Percentiles rank a stretch among this genome's conserved stretches.
Evolutionary conservation across 2,329 filamentous ascomycete genomes (phyloP).

Genomic region (Fusarium begoniae): DNA sequence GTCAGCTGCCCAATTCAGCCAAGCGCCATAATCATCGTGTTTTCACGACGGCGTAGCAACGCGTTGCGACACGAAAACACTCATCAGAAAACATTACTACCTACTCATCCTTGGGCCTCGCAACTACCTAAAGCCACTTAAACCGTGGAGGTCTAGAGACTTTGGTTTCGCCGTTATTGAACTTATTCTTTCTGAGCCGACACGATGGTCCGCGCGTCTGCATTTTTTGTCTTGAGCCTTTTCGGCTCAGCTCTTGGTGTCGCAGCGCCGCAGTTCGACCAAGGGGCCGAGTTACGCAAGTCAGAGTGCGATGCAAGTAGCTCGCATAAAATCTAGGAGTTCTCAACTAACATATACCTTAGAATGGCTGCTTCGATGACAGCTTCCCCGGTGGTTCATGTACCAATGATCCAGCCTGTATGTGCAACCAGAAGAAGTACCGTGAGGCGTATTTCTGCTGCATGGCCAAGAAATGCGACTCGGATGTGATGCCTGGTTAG

Average conservation of each 20-base stretch:
- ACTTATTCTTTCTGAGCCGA: too few relatives aligned
- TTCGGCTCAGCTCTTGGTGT: not conserved
- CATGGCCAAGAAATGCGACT: not conserved
- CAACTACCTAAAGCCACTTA: too few relatives aligned
- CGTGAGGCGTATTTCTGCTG: conserved; percentile 9
- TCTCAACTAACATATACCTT: accelerated
- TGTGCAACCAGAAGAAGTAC: not conserved
- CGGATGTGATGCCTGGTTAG: not conserved
- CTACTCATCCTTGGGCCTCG: too few relatives aligned
- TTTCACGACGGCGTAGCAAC: not conserved
- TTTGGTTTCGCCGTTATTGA: accelerated
- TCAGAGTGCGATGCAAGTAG: not conserved
- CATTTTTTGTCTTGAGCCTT: not conserved
- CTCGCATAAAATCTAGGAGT: accelerated
- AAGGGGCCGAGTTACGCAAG: not conserved
- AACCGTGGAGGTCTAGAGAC: accelerated
- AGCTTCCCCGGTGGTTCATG: conserved; percentile 4
- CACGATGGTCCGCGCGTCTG: not conserved
- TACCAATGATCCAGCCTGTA: not conserved
- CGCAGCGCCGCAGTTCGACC: not conserved
- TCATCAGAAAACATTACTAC: too few relatives aligned
- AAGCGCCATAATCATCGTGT: not conserved
- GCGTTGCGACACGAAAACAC: not conserved
- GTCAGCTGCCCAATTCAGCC: not conserved
- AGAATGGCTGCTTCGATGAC: conserved; percentile 3